Evolutionary conservation across 2,329 filamentous ascomycete species (phyloP), one percentile per base, ranked within the genome.

Genomic region (Verticillium nubilum): DNA sequence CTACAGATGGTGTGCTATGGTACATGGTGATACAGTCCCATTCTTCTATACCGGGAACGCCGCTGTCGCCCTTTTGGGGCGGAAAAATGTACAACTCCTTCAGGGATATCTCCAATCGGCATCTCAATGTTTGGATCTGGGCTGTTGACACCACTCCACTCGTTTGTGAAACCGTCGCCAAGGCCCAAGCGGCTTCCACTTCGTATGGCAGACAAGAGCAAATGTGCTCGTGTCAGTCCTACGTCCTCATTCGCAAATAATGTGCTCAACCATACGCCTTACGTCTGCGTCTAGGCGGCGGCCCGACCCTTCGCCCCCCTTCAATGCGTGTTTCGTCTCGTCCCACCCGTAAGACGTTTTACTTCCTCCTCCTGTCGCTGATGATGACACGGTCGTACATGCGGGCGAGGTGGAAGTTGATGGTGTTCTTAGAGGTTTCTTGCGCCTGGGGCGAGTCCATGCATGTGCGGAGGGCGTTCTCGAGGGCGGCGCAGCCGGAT

Each of bases 341-440:
- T 37, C 35, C 54, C 59, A 54, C 62, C n/a, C 52, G 27, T 54
- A 26, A 5, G n/a, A 17, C 35, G 28, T 55, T n/a, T 67, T 66
- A 75, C 60, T 71, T 73, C 58, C 70, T 68, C 68, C 73, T 76
- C 63, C 23, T 52, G 37, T n/a, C 56, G 42, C 47, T 57, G 42
- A 37, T 27, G 37, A 57, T 93, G 85, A 83, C 86, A 78, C 65
- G 86, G 82, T 69, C 88, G 83, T 77, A 88, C 84, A 80, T 96
- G 80, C 95, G 86, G 65, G 85, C 84, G 52, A 98, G 80, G 73
- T 97, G 93, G 80, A 93, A 93, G 78, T 98, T 98, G 84, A 98
- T 92, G 73, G 87, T 94, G 78, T 88, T 91, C 72, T 85, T 84
- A 31, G 72, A 69, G 57, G 73, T 70, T 13, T 75, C 67, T 52